phyloP scores from a whole-genome alignment of 2,329 filamentous ascomycete species.

The Penicillium sp. region DNA sequence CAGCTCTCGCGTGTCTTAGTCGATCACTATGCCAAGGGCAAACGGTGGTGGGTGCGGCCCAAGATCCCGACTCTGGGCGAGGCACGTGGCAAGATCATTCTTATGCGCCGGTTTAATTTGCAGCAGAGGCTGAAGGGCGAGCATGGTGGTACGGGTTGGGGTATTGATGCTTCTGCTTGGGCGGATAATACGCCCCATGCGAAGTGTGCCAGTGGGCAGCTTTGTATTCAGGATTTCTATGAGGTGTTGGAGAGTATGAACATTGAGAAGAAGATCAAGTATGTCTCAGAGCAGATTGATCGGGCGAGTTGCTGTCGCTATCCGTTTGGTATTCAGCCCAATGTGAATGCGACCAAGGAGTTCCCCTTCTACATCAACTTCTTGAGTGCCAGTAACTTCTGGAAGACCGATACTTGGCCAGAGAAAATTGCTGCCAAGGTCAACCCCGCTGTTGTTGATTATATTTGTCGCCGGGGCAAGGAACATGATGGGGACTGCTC shows the following conservation, averaged over 20 bases:
- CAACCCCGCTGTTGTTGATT: conserved; percentile 70
- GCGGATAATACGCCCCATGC: conserved; percentile 85
- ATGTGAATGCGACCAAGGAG: conserved; percentile 46
- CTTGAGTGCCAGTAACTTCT: conserved; percentile 88
- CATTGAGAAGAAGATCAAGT: conserved; percentile 77
- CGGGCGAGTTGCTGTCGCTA: conserved; percentile 60
- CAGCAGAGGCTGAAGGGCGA: conserved; percentile 49
- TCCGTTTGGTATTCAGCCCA: conserved; percentile 36
- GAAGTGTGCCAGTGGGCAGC: conserved; percentile 64
- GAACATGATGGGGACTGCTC: conserved; percentile 65
- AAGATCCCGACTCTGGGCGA: conserved; percentile 75
- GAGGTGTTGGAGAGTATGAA: conserved; percentile 73
- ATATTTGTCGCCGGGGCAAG: conserved; percentile 56
- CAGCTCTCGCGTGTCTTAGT: conserved; percentile 73
- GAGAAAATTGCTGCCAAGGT: conserved; percentile 84
- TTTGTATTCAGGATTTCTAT: conserved; percentile 93
- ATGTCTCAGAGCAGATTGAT: conserved; percentile 72
- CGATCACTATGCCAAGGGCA: conserved; percentile 64
- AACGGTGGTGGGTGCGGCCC: conserved; percentile 76
- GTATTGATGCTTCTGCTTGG: conserved; percentile 66
- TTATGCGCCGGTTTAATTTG: conserved; percentile 76
- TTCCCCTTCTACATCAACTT: conserved; percentile 86
- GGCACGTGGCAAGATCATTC: conserved; percentile 76
- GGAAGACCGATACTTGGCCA: conserved; percentile 88
- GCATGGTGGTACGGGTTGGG: conserved; percentile 54